Percentiles rank a stretch among this genome's conserved stretches.
These are phyloP conservation scores for Lophiotrema nucula DNA, from an alignment of 495 filamentous ascomycete genomes.

Conservation along the genomic window DNA sequence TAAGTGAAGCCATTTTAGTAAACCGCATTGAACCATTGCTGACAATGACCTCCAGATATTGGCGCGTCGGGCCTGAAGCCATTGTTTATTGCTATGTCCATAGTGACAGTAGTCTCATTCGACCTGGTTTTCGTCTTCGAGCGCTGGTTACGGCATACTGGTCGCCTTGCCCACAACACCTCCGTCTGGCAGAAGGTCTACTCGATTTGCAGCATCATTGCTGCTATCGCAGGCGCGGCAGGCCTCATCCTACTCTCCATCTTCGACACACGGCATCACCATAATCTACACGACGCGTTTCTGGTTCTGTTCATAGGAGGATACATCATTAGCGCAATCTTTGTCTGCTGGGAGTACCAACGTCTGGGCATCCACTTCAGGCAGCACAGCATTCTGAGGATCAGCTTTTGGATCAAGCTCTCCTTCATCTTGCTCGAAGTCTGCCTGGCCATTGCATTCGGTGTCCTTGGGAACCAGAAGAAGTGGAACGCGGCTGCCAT, in stretches of 20 bases:
- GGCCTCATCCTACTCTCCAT: constrained; percentile 79
- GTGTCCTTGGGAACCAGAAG: constrained; percentile 37
- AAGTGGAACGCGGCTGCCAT: constrained; percentile 48
- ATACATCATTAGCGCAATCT: constrained; percentile 75
- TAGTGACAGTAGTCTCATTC: constrained; percentile 77
- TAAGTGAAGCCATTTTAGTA: constrained; percentile 7
- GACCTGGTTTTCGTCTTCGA: constrained; percentile 79
- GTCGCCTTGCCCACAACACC: constrained; percentile 69
- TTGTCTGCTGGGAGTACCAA: constrained; percentile 86
- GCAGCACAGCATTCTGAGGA: constrained; percentile 66
- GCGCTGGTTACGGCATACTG: constrained; percentile 76
- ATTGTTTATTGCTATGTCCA: constrained; percentile 79
- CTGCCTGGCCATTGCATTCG: constrained; percentile 64
- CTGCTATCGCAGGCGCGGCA: constrained; percentile 70
- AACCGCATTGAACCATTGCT: no score
- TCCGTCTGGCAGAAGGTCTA: constrained; percentile 66
- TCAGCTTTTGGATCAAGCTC: constrained; percentile 80
- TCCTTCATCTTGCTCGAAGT: constrained; percentile 77
- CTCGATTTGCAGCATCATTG: constrained; percentile 65
- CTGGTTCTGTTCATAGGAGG: constrained; percentile 78
- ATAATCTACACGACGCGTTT: constrained; percentile 69
- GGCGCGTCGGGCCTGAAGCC: constrained; percentile 75
- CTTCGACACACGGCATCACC: constrained; percentile 75
- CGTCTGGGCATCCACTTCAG: constrained; percentile 75
- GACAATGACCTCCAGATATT: constrained; percentile 53